Percentiles rank a stretch among this genome's conserved stretches.
Conservation (phyloP, 306 rosid species). For the Prosopis cineraria region DNA sequence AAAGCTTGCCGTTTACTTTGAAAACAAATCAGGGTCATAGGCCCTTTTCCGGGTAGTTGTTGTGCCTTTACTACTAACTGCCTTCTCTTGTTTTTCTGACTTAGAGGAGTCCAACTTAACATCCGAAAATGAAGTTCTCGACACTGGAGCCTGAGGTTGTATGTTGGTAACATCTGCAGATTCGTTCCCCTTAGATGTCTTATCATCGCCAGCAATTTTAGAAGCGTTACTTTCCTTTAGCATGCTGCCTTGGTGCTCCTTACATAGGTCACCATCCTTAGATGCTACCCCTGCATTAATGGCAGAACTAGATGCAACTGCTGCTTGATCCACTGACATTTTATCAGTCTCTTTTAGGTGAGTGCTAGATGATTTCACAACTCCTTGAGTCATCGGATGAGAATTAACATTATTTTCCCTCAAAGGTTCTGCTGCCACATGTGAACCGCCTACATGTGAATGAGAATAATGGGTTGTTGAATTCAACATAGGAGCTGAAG, state of each 20-base stretch:
- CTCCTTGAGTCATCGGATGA: slow-evolving; percentile 43
- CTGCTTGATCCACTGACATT: slow-evolving; percentile 44
- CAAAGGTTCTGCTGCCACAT: slow-evolving; percentile 42
- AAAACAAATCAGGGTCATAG: slow-evolving; percentile 91
- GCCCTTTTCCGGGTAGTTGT: slow-evolving; percentile 66
- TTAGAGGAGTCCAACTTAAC: slow-evolving; percentile 57
- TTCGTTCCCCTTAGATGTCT: slow-evolving; percentile 43
- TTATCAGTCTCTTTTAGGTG: slow-evolving; percentile 42
- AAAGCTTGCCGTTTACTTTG: slow-evolving; percentile 93
- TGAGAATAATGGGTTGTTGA: slow-evolving; percentile 63
- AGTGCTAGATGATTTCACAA: slow-evolving; percentile 37
- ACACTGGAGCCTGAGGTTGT: slow-evolving; percentile 47
- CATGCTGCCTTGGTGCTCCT: slow-evolving; percentile 48
- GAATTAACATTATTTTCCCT: slow-evolving; percentile 45
- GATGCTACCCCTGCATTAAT: slow-evolving; percentile 39
- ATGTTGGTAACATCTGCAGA: slow-evolving; percentile 43
- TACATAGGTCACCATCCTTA: slow-evolving; percentile 46
- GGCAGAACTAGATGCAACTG: slow-evolving; percentile 40
- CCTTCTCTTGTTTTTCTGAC: slow-evolving; percentile 68
- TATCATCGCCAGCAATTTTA: slow-evolving; percentile 38
- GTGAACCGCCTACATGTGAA: slow-evolving; percentile 46
- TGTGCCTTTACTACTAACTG: slow-evolving; percentile 53
- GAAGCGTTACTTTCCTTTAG: slow-evolving; percentile 44
- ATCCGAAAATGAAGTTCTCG: slow-evolving; percentile 48
- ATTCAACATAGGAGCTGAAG: slow-evolving; percentile 84